Conservation (phyloP, 2,329 filamentous ascomycete genomes). For the Diplocarpon mali region DNA sequence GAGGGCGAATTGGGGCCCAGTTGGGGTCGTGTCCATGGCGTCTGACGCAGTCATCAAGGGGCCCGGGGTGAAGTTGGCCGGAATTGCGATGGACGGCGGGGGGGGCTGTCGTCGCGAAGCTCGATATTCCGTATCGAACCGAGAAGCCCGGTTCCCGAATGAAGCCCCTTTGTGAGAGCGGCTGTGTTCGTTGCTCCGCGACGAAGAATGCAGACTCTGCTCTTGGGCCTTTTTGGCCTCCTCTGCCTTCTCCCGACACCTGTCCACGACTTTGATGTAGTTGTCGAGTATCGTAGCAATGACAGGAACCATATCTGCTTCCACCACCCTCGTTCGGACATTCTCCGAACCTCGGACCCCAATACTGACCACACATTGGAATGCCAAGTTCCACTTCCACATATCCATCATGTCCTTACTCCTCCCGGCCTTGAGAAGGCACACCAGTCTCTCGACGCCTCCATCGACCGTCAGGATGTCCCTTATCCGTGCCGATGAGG, state of each 20-base stretch:
- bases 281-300: conserved; percentile 97
- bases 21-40: conserved; percentile 49
- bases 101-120: conserved; percentile 66
- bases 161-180: conserved; percentile 27
- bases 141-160: conserved; percentile 41
- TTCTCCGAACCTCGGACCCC: conserved; percentile 90
- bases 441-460: conserved; percentile 90
- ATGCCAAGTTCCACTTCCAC: conserved; percentile 99
- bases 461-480: conserved; percentile 98
- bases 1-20: conserved; percentile 48
- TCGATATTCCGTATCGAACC: conserved; percentile 48
- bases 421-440: conserved; percentile 93
- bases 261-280: conserved; percentile 93
- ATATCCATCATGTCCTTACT: conserved; percentile 99
- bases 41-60: conserved; percentile 36
- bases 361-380: conserved; percentile 98
- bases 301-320: conserved; percentile 98
- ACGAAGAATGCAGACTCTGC: conserved; percentile 28
- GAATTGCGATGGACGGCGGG: conserved; percentile 74
- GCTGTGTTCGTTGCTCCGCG: conserved; percentile 22
- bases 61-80: conserved; percentile 40
- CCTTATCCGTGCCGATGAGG: conserved; percentile 90
- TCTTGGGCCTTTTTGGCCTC: conserved; percentile 55
- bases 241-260: conserved; percentile 77
- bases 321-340: conserved; percentile 88